Conservation (phyloP, 768 basidiomycete species). For the Hemileccinum impolitum region DNA sequence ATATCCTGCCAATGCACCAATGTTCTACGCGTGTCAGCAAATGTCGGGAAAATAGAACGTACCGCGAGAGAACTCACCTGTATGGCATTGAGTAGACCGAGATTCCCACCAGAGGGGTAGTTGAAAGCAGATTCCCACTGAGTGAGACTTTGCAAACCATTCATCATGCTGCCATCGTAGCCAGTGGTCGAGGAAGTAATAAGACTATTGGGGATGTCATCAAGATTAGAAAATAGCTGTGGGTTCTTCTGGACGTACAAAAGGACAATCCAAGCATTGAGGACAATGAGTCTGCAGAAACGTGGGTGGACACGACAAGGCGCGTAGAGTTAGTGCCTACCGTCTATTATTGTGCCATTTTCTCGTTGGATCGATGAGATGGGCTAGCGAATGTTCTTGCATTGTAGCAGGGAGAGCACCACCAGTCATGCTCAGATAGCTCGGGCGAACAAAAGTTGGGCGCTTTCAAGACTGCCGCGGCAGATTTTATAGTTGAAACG, state of each 20-base stretch:
- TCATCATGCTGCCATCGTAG: slow-evolving; percentile 78
- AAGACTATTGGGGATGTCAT: slow-evolving; percentile 38
- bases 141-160: slow-evolving; percentile 67
- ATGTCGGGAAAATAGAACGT: neutral
- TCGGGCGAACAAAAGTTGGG: too few species aligned
- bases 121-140: slow-evolving; percentile 64
- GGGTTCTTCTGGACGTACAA: slow-evolving; percentile 40
- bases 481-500: too few species aligned
- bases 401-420: slow-evolving; percentile 34
- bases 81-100: slow-evolving; percentile 71
- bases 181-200: slow-evolving; percentile 76
- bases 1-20: slow-evolving; percentile 66
- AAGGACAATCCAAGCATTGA: slow-evolving; percentile 69
- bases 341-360: slow-evolving; percentile 78
- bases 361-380: slow-evolving; percentile 60
- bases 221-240: neutral
- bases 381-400: slow-evolving; percentile 39
- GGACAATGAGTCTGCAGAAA: slow-evolving; percentile 48
- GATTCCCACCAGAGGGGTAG: slow-evolving; percentile 49
- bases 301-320: neutral
- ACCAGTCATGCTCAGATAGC: too few species aligned
- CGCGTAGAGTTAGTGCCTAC: slow-evolving; percentile 29
- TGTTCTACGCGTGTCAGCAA: slow-evolving; percentile 44
- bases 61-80: slow-evolving; percentile 42
- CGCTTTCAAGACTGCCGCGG: too few species aligned